phyloP scores from a whole-genome alignment of 768 basidiomycete species.

The Phylloporus arenicola region DNA sequence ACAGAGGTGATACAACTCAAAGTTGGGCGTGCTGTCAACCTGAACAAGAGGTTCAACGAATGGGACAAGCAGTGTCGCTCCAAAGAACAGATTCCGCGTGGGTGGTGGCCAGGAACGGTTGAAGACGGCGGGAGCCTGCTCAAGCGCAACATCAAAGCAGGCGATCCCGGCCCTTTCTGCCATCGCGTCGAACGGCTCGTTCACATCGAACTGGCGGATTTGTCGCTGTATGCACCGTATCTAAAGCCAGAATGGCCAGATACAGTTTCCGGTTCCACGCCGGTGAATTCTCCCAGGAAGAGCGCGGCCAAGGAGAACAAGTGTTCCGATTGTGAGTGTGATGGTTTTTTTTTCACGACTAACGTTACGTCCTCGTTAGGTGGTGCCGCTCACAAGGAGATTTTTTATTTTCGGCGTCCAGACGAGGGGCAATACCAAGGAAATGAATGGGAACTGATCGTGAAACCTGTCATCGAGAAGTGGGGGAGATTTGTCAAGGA shows the following conservation, averaged over 20 bases:
- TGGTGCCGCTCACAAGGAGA: constrained; percentile 64
- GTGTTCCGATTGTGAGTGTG: constrained; percentile 43
- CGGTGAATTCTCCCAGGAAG: constrained; percentile 12
- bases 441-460: constrained; percentile 69
- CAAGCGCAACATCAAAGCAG: constrained; percentile 60
- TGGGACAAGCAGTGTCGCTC: constrained; percentile 82
- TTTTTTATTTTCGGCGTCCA: constrained; percentile 66
- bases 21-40: constrained; percentile 73
- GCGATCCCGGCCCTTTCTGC: constrained; percentile 57
- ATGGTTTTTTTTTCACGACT: background rate
- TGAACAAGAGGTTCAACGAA: constrained; percentile 66
- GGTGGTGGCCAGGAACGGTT: constrained; percentile 63
- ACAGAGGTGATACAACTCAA: constrained; percentile 56
- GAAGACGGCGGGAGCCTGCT: constrained; percentile 48
- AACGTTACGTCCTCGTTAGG: constrained; percentile 32
- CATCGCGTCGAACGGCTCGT: constrained; percentile 75
- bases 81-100: constrained; percentile 66
- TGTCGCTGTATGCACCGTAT: constrained; percentile 55
- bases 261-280: constrained; percentile 25
- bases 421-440: constrained; percentile 49
- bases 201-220: constrained; percentile 74
- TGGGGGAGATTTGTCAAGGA: constrained; percentile 64
- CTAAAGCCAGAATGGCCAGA: constrained; percentile 46
- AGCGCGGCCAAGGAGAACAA: constrained; percentile 14
- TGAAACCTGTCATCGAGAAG: constrained; percentile 69